These are phyloP conservation scores for Lentinula raphanica DNA, from an alignment of 768 basidiomycete genomes.

Conservation along the genomic window DNA sequence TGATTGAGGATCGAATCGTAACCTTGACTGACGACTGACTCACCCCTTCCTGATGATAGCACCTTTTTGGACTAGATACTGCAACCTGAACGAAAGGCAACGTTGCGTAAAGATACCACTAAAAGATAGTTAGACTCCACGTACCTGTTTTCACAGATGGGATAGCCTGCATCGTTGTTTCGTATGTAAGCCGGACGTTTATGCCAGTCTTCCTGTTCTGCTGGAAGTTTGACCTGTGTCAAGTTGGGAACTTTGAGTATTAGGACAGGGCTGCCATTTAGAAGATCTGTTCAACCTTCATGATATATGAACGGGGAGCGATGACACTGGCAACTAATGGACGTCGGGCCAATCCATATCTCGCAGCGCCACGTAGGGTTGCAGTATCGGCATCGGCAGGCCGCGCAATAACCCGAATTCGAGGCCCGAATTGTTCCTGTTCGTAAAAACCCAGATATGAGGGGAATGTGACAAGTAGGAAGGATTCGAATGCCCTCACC, in stretches of 20 bases:
- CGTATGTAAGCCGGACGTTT: constrained; percentile 84
- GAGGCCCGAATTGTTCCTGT: constrained; percentile 62
- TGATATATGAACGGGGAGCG: constrained; percentile 77
- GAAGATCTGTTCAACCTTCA: constrained; percentile 55
- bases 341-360: constrained; percentile 75
- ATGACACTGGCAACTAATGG: constrained; percentile 79
- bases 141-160: constrained; percentile 83
- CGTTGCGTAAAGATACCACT: no score
- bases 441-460: constrained; percentile 2
- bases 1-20: not conserved
- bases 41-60: constrained; percentile 84
- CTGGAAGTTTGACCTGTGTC: constrained; percentile 76
- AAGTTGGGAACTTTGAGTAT: constrained; percentile 7
- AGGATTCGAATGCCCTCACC: constrained; percentile 37
- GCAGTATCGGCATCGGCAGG: constrained; percentile 87
- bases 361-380: constrained; percentile 82
- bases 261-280: not conserved
- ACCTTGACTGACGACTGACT: constrained; percentile 25
- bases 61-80: constrained; percentile 84
- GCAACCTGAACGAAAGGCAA: constrained; percentile 48
- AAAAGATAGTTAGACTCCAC: constrained; percentile 12
- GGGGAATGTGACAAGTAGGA: not conserved
- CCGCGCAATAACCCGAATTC: constrained; percentile 72
- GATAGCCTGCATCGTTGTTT: constrained; percentile 67
- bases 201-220: constrained; percentile 77